Conservation (phyloP, 768 basidiomycete species). For the Mycena metata region DNA sequence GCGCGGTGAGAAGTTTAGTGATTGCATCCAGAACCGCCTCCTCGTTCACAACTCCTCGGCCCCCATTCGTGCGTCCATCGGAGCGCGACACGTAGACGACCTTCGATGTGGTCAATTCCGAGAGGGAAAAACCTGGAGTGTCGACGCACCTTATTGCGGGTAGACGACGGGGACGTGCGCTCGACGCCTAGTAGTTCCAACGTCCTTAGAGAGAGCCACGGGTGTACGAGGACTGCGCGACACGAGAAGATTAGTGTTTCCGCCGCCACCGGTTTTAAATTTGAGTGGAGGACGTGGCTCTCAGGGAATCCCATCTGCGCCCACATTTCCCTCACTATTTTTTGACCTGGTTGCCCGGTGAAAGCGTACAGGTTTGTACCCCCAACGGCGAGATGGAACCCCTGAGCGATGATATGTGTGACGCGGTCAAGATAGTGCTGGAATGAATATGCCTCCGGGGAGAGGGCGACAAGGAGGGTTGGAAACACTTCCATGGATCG, state of each 20-base stretch:
- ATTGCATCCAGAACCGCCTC: conserved; percentile 21
- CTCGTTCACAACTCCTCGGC: conserved; percentile 31
- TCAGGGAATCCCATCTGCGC: conserved; percentile 17
- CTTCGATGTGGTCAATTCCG: neutral
- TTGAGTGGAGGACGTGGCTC: conserved; percentile 20
- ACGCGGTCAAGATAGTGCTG: conserved; percentile 37
- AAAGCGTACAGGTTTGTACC: conserved; percentile 9
- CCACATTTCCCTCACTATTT: conserved; percentile 28
- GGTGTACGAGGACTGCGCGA: conserved; percentile 31
- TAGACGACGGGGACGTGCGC: neutral
- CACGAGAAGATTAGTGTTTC: conserved; percentile 28
- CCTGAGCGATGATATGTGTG: conserved; percentile 32
- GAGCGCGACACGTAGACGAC: conserved; percentile 37
- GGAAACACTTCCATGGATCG: neutral
- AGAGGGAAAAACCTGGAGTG: neutral
- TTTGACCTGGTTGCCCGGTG: conserved; percentile 5
- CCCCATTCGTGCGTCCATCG: conserved; percentile 27
- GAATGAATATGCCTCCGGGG: conserved; percentile 35
- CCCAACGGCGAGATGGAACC: conserved; percentile 16
- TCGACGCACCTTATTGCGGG: conserved; percentile 28
- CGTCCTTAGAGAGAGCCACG: conserved; percentile 33
- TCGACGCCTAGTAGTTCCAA: conserved; percentile 20
- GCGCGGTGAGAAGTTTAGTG: conserved; percentile 14
- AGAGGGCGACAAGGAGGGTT: conserved; percentile 13
- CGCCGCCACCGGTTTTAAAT: neutral